phyloP scores from a whole-genome alignment of 768 basidiomycete species.

The Fomitopsis pulvina region DNA sequence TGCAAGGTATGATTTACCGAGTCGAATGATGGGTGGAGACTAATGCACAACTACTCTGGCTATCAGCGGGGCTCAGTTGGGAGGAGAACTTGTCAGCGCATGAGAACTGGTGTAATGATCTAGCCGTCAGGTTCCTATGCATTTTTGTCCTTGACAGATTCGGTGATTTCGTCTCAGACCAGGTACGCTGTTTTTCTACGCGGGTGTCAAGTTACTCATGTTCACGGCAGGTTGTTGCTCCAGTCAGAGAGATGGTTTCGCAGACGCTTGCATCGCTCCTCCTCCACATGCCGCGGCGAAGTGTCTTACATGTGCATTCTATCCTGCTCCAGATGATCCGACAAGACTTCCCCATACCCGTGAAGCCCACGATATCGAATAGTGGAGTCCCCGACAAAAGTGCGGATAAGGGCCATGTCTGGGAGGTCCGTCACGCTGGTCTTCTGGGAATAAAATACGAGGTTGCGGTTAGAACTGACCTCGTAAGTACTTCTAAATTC shows the following conservation, averaged over 20 bases:
- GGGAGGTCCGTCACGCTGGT: conserved; percentile 99
- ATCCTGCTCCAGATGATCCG: conserved; percentile 90
- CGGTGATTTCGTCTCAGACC: conserved; percentile 95
- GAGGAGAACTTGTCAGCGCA: conserved; percentile 62
- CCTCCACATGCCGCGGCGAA: conserved; percentile 79
- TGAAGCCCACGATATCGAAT: conserved; percentile 26
- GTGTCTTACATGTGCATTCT: conserved; percentile 72
- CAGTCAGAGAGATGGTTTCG: conserved; percentile 92
- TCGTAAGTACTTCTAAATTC: conserved; percentile 46
- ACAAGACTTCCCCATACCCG: conserved; percentile 62
- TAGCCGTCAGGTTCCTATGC: conserved; percentile 80
- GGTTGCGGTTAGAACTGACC: conserved; percentile 86
- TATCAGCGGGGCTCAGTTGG: conserved; percentile 41
- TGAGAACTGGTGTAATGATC: conserved; percentile 84
- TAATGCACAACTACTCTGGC: not conserved
- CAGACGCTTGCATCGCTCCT: conserved; percentile 90
- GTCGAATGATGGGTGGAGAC: not conserved
- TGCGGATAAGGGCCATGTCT: conserved; percentile 57
- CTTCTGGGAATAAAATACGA: conserved; percentile 96
- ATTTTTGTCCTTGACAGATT: conserved; percentile 96
- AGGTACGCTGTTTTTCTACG: conserved; percentile 33
- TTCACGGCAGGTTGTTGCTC: conserved; percentile 68
- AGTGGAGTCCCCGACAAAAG: conserved; percentile 7
- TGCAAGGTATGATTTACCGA: conserved; percentile 48
- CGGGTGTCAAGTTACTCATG: not conserved